Percentiles rank a stretch among this genome's conserved stretches.
Evolutionary conservation across 2,329 filamentous ascomycete species (phyloP).

Genomic region (Diplodia scrobiculata): DNA sequence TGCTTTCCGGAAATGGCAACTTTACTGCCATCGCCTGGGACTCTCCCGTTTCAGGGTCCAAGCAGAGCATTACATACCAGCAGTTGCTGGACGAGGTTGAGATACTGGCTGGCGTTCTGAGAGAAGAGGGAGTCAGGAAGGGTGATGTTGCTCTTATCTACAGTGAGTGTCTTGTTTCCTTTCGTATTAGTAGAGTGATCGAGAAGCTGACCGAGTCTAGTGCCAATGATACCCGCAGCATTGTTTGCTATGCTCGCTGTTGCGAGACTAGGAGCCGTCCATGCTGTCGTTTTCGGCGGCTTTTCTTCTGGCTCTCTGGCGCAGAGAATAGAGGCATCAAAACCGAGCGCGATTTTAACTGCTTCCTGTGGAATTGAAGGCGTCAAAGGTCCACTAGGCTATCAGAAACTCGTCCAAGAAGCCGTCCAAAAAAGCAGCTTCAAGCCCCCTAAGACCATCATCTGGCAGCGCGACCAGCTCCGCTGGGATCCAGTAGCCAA

Average conservation of each 20-base stretch:
- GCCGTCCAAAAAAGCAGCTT: conserved; percentile 67
- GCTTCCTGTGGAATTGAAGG: conserved; percentile 93
- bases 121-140: conserved; percentile 77
- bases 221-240: conserved; percentile 94
- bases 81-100: conserved; percentile 79
- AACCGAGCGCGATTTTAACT: conserved; percentile 75
- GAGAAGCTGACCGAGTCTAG: conserved; percentile 45
- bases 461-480: conserved; percentile 81
- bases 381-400: conserved; percentile 74
- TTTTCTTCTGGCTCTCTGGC: conserved; percentile 81
- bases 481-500: conserved; percentile 72
- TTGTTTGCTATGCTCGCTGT: conserved; percentile 84
- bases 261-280: conserved; percentile 79
- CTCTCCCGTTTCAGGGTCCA: conserved; percentile 75
- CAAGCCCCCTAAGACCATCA: conserved; percentile 71
- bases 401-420: conserved; percentile 73
- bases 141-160: conserved; percentile 90
- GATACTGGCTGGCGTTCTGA: conserved; percentile 75
- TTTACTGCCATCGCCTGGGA: conserved; percentile 81
- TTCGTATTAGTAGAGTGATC: neutral
- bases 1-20: conserved; percentile 74
- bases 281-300: conserved; percentile 90
- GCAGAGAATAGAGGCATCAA: conserved; percentile 82
- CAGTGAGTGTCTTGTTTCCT: conserved; percentile 57
- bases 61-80: conserved; percentile 72